A percentile compares a stretch with the other conserved stretches of the same genome.
These are phyloP conservation scores for Cutaneotrichosporon sp. DNA, from an alignment of 1,284 basidiomycete species.

Conservation along the genomic window DNA sequence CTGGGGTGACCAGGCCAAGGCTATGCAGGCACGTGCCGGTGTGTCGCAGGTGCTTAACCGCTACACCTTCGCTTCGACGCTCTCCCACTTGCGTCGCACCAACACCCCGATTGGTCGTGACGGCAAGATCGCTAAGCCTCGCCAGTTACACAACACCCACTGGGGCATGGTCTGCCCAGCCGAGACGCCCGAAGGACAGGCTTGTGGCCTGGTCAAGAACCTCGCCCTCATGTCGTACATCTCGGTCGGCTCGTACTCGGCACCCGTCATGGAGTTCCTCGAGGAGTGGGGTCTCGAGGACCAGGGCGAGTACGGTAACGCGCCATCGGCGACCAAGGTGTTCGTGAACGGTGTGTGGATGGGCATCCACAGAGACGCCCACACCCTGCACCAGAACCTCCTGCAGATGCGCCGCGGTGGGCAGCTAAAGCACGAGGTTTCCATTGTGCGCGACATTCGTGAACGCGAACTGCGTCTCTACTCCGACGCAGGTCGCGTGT, in stretches of 20 bases:
- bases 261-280: constrained; percentile 96
- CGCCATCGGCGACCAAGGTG: constrained; percentile 86
- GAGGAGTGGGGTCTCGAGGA: constrained; percentile 97
- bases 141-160: constrained; percentile 98
- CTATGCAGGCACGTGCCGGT: constrained; percentile 95
- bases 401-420: constrained; percentile 89
- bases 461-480: constrained; percentile 92
- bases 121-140: constrained; percentile 98
- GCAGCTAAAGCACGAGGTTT: constrained; percentile 94
- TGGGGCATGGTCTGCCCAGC: constrained; percentile 99
- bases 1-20: constrained; percentile 99
- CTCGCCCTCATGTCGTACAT: constrained; percentile 96
- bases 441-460: constrained; percentile 94
- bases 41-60: constrained; percentile 98
- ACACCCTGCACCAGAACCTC: constrained; percentile 87
- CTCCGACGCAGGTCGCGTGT: constrained; percentile 95
- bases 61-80: constrained; percentile 96
- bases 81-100: constrained; percentile 95
- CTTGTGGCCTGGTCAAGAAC: constrained; percentile 98
- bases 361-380: constrained; percentile 96
- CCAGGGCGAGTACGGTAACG: constrained; percentile 83
- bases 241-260: constrained; percentile 93
- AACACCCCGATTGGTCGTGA: constrained; percentile 98
- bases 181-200: constrained; percentile 98
- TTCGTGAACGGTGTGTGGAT: constrained; percentile 99